Evolutionary conservation across 1,139 yeast species (phyloP).

Genomic region (Candida frijolesensis): DNA sequence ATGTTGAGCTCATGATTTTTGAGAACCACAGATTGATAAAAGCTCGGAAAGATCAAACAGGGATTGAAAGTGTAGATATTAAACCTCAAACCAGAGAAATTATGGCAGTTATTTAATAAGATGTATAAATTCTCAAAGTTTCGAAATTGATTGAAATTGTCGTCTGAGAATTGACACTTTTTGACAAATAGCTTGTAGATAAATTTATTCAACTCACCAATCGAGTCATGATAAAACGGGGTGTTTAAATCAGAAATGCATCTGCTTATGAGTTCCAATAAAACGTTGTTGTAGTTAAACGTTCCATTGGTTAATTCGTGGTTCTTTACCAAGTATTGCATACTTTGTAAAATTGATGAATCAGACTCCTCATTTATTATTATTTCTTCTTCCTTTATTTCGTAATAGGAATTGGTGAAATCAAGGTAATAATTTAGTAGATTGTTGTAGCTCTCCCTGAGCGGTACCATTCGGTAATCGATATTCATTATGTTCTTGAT

Average conservation of each 20-base stretch:
- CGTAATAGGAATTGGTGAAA: slow-evolving; percentile 5
- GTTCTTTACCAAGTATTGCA: neutral
- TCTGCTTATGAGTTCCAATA: neutral
- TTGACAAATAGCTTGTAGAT: slow-evolving; percentile 8
- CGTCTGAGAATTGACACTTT: slow-evolving; percentile 17
- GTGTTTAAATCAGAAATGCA: neutral
- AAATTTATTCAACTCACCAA: slow-evolving; percentile 5
- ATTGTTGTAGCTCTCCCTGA: slow-evolving; percentile 7
- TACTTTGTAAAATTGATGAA: neutral
- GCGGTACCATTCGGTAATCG: neutral
- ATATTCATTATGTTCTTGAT: slow-evolving; percentile 2
- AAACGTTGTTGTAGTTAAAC: neutral
- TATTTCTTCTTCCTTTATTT: neutral
- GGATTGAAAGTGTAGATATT: slow-evolving; percentile 27
- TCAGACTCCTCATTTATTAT: neutral
- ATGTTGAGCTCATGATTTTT: neutral
- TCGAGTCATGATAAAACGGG: neutral
- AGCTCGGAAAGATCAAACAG: slow-evolving; percentile 27
- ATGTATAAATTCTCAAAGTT: slow-evolving; percentile 26
- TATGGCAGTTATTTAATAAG: slow-evolving; percentile 14
- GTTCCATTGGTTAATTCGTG: neutral
- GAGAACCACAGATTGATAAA: slow-evolving; percentile 19
- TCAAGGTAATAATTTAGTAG: slow-evolving; percentile 14
- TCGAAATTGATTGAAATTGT: slow-evolving; percentile 16
- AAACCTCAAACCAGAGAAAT: slow-evolving; percentile 15